These are phyloP conservation scores for Fennellomyces sp. DNA, from an alignment of 371 early-diverging fungal species.

Conservation along the genomic window DNA sequence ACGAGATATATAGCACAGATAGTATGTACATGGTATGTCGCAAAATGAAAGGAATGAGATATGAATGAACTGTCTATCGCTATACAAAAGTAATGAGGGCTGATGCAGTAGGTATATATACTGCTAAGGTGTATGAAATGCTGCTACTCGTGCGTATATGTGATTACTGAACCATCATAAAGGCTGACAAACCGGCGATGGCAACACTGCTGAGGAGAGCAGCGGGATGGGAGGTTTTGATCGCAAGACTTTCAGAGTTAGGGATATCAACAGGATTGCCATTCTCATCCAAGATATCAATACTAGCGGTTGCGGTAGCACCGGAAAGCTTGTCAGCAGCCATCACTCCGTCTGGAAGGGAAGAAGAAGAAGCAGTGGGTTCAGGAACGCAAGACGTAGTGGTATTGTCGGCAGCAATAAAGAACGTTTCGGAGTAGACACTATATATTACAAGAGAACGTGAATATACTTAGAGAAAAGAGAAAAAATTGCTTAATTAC, in stretches of 20 bases:
- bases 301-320: slow-evolving; percentile 6
- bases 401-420: background rate
- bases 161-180: background rate
- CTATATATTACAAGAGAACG: too few relatives aligned
- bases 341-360: background rate
- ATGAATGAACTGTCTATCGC: too few relatives aligned
- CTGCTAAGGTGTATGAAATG: background rate
- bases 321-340: slow-evolving; percentile 7
- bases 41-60: too few relatives aligned
- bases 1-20: too few relatives aligned
- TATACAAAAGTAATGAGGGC: too few relatives aligned
- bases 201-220: background rate
- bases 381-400: background rate
- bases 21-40: too few relatives aligned
- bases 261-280: background rate
- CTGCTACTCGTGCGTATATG: background rate
- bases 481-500: background rate
- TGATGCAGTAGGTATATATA: background rate
- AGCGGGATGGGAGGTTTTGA: background rate
- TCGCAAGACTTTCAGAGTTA: background rate
- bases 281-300: background rate
- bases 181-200: background rate
- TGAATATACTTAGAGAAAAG: background rate
- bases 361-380: background rate
- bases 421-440: background rate